These are phyloP conservation scores for Biscogniauxia sp. DNA, from an alignment of 2,329 filamentous ascomycete species.

Conservation along the genomic window DNA sequence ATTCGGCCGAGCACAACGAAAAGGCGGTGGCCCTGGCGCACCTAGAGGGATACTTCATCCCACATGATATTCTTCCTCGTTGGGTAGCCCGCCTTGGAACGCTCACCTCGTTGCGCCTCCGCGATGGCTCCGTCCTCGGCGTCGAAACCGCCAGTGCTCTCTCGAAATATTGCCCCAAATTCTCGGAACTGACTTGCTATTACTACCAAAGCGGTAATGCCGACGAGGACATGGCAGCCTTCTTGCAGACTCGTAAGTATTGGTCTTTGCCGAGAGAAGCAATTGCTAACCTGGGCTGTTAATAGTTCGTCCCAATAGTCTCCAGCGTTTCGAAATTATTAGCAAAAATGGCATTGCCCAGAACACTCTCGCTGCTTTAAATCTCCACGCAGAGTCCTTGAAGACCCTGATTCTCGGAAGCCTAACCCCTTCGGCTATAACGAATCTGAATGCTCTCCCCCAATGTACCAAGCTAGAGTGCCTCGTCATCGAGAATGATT, in stretches of 20 bases:
- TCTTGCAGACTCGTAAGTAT: slow-evolving; percentile 45
- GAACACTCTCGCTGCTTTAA: slow-evolving; percentile 56
- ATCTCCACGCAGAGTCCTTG: slow-evolving; percentile 35
- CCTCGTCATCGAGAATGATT: slow-evolving; percentile 33
- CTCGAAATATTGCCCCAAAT: slow-evolving; percentile 56
- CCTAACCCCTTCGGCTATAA: slow-evolving; percentile 29
- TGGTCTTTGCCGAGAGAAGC: neutral
- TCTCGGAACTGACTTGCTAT: slow-evolving; percentile 59
- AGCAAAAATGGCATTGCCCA: slow-evolving; percentile 53
- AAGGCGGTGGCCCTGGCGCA: slow-evolving; percentile 53
- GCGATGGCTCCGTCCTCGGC: slow-evolving; percentile 58
- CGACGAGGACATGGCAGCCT: slow-evolving; percentile 57
- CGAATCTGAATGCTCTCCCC: slow-evolving; percentile 30
- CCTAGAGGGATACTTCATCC: slow-evolving; percentile 51
- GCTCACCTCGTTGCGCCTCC: slow-evolving; percentile 58
- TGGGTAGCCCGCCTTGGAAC: slow-evolving; percentile 60
- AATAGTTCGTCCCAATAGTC: slow-evolving; percentile 49
- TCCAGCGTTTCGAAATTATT: slow-evolving; percentile 58
- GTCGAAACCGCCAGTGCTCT: slow-evolving; percentile 54
- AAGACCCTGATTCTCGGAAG: slow-evolving; percentile 31
- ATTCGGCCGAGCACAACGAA: slow-evolving; percentile 38
- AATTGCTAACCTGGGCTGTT: neutral
- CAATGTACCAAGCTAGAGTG: slow-evolving; percentile 34
- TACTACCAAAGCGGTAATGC: slow-evolving; percentile 42
- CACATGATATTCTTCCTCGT: slow-evolving; percentile 48